Evolutionary conservation across 106 monocot species (phyloP).

Genomic region (Posidonia australis): DNA sequence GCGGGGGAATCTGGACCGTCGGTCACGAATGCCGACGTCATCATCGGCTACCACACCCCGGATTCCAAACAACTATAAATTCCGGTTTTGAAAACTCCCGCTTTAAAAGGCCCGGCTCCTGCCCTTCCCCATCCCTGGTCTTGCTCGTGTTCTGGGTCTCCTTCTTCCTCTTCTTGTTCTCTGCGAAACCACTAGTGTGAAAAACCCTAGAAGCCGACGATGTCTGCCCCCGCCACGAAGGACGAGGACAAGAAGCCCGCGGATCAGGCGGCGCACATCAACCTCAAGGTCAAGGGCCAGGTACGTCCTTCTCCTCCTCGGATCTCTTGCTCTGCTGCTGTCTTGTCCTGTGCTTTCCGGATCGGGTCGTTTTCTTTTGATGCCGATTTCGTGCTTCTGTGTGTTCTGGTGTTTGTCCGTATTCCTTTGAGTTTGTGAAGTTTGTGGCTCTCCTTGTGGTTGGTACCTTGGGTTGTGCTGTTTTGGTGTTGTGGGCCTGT

Average conservation of each 20-base stretch:
- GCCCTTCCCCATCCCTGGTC: background rate
- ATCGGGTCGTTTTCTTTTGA: background rate
- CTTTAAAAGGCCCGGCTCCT: background rate
- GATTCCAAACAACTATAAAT: conserved; percentile 11
- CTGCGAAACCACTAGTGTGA: background rate
- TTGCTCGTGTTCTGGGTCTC: background rate
- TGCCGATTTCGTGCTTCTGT: no score
- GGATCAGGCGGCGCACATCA: conserved; percentile 19
- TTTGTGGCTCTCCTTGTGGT: no score
- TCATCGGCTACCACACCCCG: background rate
- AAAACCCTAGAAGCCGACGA: background rate
- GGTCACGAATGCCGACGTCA: background rate
- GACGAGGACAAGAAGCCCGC: conserved; percentile 22
- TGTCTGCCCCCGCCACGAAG: conserved; percentile 8
- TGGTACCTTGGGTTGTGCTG: background rate
- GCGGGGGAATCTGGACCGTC: background rate
- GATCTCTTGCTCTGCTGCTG: no score
- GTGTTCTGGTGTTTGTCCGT: no score
- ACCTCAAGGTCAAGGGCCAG: conserved; percentile 25
- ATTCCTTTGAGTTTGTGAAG: no score
- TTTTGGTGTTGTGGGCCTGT: background rate
- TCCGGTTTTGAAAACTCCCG: conserved; percentile 8
- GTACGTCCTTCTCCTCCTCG: background rate
- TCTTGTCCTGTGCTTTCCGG: background rate
- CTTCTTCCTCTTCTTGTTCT: background rate